phyloP scores from a whole-genome alignment of 2,329 filamentous ascomycete species.

The Alternaria novae-zelandiae region DNA sequence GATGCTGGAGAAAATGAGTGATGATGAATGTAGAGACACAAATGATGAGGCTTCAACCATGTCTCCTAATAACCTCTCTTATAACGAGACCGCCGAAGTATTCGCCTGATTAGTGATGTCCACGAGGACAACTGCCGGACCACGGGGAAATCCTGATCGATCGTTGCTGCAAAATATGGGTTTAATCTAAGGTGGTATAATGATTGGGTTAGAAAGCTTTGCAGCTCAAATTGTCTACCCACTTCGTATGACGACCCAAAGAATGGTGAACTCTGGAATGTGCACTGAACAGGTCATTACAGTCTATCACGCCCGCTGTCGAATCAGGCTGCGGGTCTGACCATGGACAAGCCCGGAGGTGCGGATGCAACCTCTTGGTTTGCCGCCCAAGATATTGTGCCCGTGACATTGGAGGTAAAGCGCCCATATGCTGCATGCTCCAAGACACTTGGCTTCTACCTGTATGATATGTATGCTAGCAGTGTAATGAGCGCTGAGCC shows the following conservation, averaged over 20 bases:
- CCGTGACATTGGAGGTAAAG: slow-evolving; percentile 15
- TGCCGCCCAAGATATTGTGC: slow-evolving; percentile 18
- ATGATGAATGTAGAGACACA: slow-evolving; percentile 24
- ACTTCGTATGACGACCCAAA: slow-evolving; percentile 20
- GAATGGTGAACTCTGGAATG: slow-evolving; percentile 17
- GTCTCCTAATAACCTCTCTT: slow-evolving; percentile 31
- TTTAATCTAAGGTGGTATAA: slow-evolving; percentile 37
- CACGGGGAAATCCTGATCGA: slow-evolving; percentile 29
- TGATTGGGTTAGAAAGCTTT: slow-evolving; percentile 33
- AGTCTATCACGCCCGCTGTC: slow-evolving; percentile 20
- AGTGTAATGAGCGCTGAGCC: background rate
- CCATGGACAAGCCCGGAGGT: slow-evolving; percentile 6
- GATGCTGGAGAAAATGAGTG: background rate
- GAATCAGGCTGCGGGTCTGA: slow-evolving; percentile 8
- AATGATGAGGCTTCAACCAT: slow-evolving; percentile 15
- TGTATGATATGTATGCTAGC: background rate
- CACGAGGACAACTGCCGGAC: slow-evolving; percentile 35
- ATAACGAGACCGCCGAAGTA: slow-evolving; percentile 30
- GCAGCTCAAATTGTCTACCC: slow-evolving; percentile 24
- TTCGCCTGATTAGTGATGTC: slow-evolving; percentile 4
- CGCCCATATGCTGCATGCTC: slow-evolving; percentile 1
- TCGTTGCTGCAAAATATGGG: slow-evolving; percentile 30
- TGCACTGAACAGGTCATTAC: slow-evolving; percentile 7
- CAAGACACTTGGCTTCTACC: slow-evolving; percentile 11
- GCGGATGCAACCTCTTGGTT: slow-evolving; percentile 18